Evolutionary conservation across 78 protist genomes (phyloP).

Genomic region (Dictyostelium brefeldianum): DNA sequence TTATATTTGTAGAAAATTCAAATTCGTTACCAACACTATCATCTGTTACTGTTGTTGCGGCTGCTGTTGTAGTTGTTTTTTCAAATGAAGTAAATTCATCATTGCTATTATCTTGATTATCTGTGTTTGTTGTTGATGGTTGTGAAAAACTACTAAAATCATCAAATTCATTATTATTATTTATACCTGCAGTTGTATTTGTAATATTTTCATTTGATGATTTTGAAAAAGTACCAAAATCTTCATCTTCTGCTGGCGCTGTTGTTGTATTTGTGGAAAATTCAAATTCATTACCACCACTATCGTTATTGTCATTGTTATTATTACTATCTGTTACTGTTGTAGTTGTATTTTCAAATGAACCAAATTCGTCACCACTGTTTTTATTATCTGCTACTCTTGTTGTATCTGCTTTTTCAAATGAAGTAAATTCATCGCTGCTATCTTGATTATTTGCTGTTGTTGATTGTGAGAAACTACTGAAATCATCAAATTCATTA

Average conservation of each 20-base stretch:
- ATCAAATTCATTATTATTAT: not conserved
- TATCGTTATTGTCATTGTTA: not conserved
- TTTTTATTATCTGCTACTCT: too few relatives aligned
- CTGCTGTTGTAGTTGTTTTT: not conserved
- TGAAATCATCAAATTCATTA: not conserved
- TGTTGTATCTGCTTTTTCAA: not conserved
- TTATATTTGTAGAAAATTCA: not conserved
- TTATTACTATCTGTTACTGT: too few relatives aligned
- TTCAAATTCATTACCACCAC: not conserved
- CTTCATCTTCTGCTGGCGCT: too few relatives aligned
- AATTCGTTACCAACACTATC: too few relatives aligned
- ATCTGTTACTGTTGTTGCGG: too few relatives aligned
- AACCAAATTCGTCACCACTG: not conserved
- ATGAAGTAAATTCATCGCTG: not conserved
- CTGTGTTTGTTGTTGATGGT: not conserved
- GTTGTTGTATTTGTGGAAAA: not conserved
- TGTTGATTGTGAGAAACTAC: not conserved
- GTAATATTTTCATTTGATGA: not conserved
- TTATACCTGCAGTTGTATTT: not conserved
- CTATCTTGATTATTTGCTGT: not conserved
- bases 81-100: not conserved
- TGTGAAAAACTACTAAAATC: not conserved
- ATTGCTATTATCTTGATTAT: not conserved
- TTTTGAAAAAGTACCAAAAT: not conserved
- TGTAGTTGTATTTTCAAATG: not conserved